Base-by-base conservation (phyloP, 2,329 filamentous ascomycete genomes). In the Fusarium falciforme region DNA sequence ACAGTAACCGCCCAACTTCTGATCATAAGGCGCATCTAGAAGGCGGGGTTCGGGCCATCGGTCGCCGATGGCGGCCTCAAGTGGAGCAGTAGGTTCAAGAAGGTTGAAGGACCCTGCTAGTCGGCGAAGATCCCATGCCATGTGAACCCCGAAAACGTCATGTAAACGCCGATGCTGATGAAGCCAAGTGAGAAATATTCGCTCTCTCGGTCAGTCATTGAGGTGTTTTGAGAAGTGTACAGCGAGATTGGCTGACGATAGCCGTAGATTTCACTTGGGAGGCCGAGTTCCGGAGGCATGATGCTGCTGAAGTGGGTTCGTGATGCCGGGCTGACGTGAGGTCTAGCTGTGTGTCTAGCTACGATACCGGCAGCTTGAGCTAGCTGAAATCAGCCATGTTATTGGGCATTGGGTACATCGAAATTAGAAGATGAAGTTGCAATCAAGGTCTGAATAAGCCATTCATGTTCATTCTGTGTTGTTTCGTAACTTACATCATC, bases 21-120 rank as follows among this genome's bases (percentile, higher is more conserved):
- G 40, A 20, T 11, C 31, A 68, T 65, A 33, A 42, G 54, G 64
- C 25, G 62, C 36, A 42, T 71, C 54, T 12, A 17, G 22, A 44
- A 29, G 71, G 67, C 59, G 71, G 71, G 71, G 67, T 55, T 40
- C 64, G 71, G 71, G 20, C 47, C 71, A 66, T 73, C 71, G 64
- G 67, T 54, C 33, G 65, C 71, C 71, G 71, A 74, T 74, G 54
- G 33, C 71, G 71, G 71, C 35, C 8, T 52, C 16, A 27, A 36
- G 61, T 42, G 47, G 47, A 52, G 60, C 10, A 17, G n/a, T 25
- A 54, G 67, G 54, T 70, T 57, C 65, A 73, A 67, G 31, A 47
- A 67, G 70, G 66, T 67, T 54, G 27, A 40, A 36, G 63, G 38
- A 31, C 35, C n/a, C 27, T 35, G 44, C 38, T 40, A 20, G 27